A percentile compares a stretch with the other conserved stretches of the same genome.
Conservation (phyloP, 768 basidiomycete species). For the Tulasnella sp. region DNA sequence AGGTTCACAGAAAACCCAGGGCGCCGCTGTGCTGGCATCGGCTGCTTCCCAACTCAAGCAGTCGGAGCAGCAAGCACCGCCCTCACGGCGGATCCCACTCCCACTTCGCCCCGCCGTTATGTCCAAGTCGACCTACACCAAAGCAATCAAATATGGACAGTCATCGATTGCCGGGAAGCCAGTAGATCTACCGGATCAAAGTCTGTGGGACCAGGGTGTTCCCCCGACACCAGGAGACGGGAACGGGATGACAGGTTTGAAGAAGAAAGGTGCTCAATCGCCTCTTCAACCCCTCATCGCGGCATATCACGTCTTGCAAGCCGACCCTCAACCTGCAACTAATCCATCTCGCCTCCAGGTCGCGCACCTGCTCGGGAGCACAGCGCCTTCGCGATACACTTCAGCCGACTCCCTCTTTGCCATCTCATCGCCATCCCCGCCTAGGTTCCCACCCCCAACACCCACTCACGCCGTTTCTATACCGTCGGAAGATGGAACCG, state of each 20-base stretch:
- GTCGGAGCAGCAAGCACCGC: slow-evolving; percentile 48
- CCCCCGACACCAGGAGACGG: not conserved
- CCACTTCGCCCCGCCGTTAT: slow-evolving; percentile 61
- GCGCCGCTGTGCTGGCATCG: slow-evolving; percentile 34
- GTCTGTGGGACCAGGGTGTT: not conserved
- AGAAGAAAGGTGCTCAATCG: not conserved
- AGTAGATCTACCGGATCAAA: slow-evolving; percentile 42
- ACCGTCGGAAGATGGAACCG: slow-evolving; percentile 12
- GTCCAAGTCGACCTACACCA: slow-evolving; percentile 43
- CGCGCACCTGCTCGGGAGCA: slow-evolving; percentile 28
- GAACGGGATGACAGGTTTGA: not conserved
- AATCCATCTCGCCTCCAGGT: slow-evolving; percentile 36
- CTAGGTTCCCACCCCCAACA: slow-evolving; percentile 28
- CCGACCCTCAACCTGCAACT: slow-evolving; percentile 31
- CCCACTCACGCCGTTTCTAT: slow-evolving; percentile 31
- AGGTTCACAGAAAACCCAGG: slow-evolving; percentile 11
- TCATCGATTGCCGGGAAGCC: slow-evolving; percentile 68
- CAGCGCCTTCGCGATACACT: slow-evolving; percentile 32
- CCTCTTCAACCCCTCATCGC: slow-evolving; percentile 33
- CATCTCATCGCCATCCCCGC: slow-evolving; percentile 19
- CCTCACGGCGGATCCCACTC: slow-evolving; percentile 46
- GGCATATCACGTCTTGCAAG: slow-evolving; percentile 29
- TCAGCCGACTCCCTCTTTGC: slow-evolving; percentile 32
- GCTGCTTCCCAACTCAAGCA: slow-evolving; percentile 40
- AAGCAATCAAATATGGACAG: slow-evolving; percentile 72